phyloP scores from a whole-genome alignment of 2,329 filamentous ascomycete species.

The Pyrenochaeta sp. region DNA sequence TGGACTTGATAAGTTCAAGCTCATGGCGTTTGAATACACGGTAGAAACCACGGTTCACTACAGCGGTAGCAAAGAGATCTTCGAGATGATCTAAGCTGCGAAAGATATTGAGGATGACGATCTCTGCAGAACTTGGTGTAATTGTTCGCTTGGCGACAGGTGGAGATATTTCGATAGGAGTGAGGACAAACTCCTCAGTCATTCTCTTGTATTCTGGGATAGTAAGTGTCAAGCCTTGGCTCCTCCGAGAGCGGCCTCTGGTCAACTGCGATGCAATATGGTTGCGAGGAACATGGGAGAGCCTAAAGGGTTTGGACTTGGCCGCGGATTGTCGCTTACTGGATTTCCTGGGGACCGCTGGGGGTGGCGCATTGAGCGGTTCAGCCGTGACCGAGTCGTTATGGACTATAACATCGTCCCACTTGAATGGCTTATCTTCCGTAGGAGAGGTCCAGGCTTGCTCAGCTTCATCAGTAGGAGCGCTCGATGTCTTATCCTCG shows the following conservation, averaged over 20 bases:
- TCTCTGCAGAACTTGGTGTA: constrained; percentile 55
- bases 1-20: constrained; percentile 60
- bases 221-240: constrained; percentile 30
- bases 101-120: constrained; percentile 63
- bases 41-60: constrained; percentile 66
- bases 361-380: constrained; percentile 27
- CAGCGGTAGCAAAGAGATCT: constrained; percentile 64
- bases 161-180: constrained; percentile 27
- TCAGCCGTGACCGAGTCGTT: constrained; percentile 18
- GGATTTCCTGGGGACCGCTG: constrained; percentile 52
- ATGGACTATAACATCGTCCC: constrained; percentile 23
- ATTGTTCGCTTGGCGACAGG: constrained; percentile 43
- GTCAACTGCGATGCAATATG: constrained; percentile 44
- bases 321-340: constrained; percentile 49
- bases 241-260: constrained; percentile 25
- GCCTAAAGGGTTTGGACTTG: constrained; percentile 22
- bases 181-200: constrained; percentile 30
- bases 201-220: constrained; percentile 32
- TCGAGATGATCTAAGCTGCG: constrained; percentile 58
- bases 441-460: constrained; percentile 28
- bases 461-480: constrained; percentile 49
- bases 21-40: constrained; percentile 66
- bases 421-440: constrained; percentile 33
- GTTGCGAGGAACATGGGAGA: constrained; percentile 34
- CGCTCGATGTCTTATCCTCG: constrained; percentile 45